Conservation (phyloP, 495 filamentous ascomycete genomes). For the Tirmania nivea region DNA sequence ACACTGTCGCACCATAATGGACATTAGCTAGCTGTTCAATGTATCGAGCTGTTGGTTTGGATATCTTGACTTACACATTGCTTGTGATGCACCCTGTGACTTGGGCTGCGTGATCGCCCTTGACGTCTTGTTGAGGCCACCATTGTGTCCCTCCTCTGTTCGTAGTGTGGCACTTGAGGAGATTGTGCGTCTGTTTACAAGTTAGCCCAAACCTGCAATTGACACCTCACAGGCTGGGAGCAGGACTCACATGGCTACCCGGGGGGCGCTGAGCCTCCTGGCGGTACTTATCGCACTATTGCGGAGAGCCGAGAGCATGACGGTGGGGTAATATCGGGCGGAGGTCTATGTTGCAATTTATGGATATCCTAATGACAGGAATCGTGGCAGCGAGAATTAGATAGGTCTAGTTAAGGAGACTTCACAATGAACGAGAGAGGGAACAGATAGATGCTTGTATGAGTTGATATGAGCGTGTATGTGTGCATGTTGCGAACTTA, state of each 20-base stretch:
- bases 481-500: too few relatives aligned
- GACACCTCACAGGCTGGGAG: neutral
- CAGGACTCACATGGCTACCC: neutral
- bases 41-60: neutral
- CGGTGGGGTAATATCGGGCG: neutral
- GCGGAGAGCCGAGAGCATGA: neutral
- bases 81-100: slow-evolving; percentile 92
- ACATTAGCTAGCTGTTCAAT: neutral
- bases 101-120: slow-evolving; percentile 77
- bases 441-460: too few relatives aligned
- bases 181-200: neutral
- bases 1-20: slow-evolving; percentile 26
- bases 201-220: neutral
- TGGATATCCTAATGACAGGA: too few relatives aligned
- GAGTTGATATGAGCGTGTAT: too few relatives aligned
- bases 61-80: slow-evolving; percentile 36
- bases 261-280: neutral
- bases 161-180: neutral
- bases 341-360: too few relatives aligned
- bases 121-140: slow-evolving; percentile 56
- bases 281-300: neutral
- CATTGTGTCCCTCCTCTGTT: slow-evolving; percentile 1
- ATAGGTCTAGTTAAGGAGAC: too few relatives aligned
- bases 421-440: too few relatives aligned
- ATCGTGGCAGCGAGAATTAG: too few relatives aligned